Percentiles rank a stretch among this genome's conserved stretches.
These are phyloP conservation scores for Pseudogymnoascus sp. DNA, from an alignment of 2,329 filamentous ascomycete genomes.

Conservation along the genomic window DNA sequence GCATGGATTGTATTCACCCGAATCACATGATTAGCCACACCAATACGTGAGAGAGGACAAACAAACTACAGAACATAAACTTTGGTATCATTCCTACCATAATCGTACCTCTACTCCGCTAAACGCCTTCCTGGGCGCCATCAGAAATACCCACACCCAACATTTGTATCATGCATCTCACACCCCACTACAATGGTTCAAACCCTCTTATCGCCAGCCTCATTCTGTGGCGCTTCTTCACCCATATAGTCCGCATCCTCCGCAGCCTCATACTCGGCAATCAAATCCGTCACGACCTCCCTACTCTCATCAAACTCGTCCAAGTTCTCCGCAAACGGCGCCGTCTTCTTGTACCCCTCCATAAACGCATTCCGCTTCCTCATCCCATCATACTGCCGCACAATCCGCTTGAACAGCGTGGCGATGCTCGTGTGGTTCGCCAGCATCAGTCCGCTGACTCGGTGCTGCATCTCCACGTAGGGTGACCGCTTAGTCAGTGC, in stretches of 20 bases:
- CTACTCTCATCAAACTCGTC: constrained; percentile 92
- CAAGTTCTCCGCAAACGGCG: constrained; percentile 83
- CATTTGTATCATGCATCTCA: constrained; percentile 7
- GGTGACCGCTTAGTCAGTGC: constrained; percentile 94
- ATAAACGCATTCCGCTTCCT: constrained; percentile 95
- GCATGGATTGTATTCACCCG: background rate
- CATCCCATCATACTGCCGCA: constrained; percentile 86
- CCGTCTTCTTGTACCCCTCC: constrained; percentile 92
- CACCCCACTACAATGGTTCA: background rate
- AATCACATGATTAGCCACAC: background rate
- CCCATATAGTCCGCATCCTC: constrained; percentile 83
- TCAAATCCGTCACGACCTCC: constrained; percentile 83
- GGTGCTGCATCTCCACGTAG: constrained; percentile 87
- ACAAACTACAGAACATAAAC: background rate
- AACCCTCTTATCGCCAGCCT: constrained; percentile 4
- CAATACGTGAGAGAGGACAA: background rate
- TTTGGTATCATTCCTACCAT: constrained; percentile 7
- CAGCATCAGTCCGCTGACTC: constrained; percentile 93
- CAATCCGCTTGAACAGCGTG: constrained; percentile 89
- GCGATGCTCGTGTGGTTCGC: constrained; percentile 97
- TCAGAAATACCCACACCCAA: constrained; percentile 5
- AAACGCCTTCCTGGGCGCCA: constrained; percentile 4
- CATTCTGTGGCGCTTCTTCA: constrained; percentile 15
- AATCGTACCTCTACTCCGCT: background rate
- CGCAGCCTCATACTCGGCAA: constrained; percentile 91